Percentiles rank a stretch among this genome's conserved stretches.
phyloP scores from a whole-genome alignment of 1,284 basidiomycete species.

The Filobasidium uniguttulatum region DNA sequence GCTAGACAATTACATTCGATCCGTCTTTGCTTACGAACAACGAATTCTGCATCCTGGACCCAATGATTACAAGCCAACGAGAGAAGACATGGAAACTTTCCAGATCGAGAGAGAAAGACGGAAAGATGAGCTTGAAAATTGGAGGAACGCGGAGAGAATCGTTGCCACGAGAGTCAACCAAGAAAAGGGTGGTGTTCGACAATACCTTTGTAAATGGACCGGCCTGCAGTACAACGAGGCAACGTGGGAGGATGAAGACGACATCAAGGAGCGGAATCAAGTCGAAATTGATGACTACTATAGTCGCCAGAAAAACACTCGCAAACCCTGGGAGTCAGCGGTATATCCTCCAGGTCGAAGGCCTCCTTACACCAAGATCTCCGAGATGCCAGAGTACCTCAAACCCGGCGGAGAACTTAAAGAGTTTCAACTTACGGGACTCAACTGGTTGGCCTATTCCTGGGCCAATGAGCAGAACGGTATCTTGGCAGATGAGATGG shows the following conservation, averaged over 20 bases:
- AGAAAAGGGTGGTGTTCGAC: conserved; percentile 47
- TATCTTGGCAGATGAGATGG: conserved; percentile 99
- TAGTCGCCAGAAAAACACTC: conserved; percentile 58
- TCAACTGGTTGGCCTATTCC: conserved; percentile 95
- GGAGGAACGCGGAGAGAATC: conserved; percentile 83
- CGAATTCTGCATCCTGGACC: conserved; percentile 43
- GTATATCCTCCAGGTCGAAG: conserved; percentile 56
- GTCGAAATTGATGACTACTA: conserved; percentile 70
- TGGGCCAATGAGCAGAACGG: conserved; percentile 94
- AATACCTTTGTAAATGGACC: conserved; percentile 98
- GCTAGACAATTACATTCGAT: conserved; percentile 98
- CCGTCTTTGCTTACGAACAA: conserved; percentile 53
- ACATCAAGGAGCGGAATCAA: conserved; percentile 50
- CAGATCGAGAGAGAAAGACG: conserved; percentile 79
- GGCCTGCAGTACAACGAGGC: conserved; percentile 87
- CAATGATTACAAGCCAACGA: conserved; percentile 51
- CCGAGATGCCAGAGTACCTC: conserved; percentile 83
- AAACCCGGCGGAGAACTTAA: conserved; percentile 67
- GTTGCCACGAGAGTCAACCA: conserved; percentile 63
- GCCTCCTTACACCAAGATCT: conserved; percentile 73
- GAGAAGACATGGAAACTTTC: conserved; percentile 80
- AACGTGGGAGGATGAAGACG: conserved; percentile 83
- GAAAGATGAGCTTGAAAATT: conserved; percentile 78
- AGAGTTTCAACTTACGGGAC: conserved; percentile 93
- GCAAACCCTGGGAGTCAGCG: conserved; percentile 74